Conservation (phyloP, 2,329 filamentous ascomycete species). For the Ophiostoma fasciatum region DNA sequence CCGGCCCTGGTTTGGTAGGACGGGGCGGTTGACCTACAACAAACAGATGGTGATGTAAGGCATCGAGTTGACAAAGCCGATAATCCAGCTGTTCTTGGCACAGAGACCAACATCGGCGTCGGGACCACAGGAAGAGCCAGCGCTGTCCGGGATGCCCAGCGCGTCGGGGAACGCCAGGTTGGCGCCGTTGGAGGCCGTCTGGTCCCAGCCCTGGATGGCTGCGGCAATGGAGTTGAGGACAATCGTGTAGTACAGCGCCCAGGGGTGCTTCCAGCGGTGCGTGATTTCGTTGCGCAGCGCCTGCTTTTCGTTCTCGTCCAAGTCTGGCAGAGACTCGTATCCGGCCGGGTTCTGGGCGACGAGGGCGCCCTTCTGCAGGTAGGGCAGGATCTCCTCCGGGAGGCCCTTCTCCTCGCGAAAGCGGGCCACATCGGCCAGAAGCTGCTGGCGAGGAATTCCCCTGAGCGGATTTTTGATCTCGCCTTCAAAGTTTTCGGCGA, state of each 20-base stretch:
- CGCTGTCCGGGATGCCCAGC: slow-evolving; percentile 30
- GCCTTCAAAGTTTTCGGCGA: slow-evolving; percentile 7
- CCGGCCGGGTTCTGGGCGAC: slow-evolving; percentile 54
- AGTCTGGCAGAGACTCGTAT: slow-evolving; percentile 38
- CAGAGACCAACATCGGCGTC: slow-evolving; percentile 23
- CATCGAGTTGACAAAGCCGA: slow-evolving; percentile 43
- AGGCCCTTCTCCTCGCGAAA: slow-evolving; percentile 31
- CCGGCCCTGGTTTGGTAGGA: too few relatives aligned
- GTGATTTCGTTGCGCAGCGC: slow-evolving; percentile 39
- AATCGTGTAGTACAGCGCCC: slow-evolving; percentile 50
- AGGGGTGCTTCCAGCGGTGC: slow-evolving; percentile 51
- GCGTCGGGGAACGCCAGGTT: slow-evolving; percentile 44
- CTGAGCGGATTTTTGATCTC: slow-evolving; percentile 11
- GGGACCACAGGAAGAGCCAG: slow-evolving; percentile 18
- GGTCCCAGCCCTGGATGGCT: slow-evolving; percentile 56
- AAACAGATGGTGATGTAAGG: slow-evolving; percentile 26
- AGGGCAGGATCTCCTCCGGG: slow-evolving; percentile 33
- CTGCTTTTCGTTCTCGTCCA: slow-evolving; percentile 26
- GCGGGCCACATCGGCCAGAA: slow-evolving; percentile 9
- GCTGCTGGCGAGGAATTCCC: slow-evolving; percentile 9
- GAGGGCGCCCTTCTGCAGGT: slow-evolving; percentile 55
- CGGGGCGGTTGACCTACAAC: slow-evolving; percentile 15
- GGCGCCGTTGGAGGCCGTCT: slow-evolving; percentile 46
- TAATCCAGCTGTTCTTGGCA: slow-evolving; percentile 39
- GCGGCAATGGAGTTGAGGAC: slow-evolving; percentile 53